A percentile compares a stretch with the other conserved stretches of the same genome.
phyloP scores from a whole-genome alignment of 306 rosid species.

The Carpinus fangiana region DNA sequence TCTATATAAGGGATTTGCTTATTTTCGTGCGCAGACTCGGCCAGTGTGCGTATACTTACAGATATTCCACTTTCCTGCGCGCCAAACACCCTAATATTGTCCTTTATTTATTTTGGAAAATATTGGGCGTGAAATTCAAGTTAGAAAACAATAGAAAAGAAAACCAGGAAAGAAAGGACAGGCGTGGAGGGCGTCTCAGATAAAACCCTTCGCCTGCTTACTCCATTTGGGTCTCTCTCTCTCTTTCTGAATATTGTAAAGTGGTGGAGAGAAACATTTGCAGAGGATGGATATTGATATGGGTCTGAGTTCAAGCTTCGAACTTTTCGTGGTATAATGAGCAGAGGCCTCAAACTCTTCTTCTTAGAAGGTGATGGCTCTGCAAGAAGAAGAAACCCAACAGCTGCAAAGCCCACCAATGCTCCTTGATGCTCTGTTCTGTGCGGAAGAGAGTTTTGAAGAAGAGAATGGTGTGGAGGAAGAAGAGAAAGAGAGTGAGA shows the following conservation, averaged over 20 bases:
- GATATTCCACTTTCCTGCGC: constrained; percentile 33
- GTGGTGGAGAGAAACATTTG: constrained; percentile 34
- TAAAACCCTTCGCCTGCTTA: constrained; percentile 46
- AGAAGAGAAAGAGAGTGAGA: constrained; percentile 37
- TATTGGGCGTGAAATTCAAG: not conserved
- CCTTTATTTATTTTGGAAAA: not conserved
- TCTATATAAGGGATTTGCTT: not conserved
- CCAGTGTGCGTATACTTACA: constrained; percentile 27
- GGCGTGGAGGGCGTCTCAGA: constrained; percentile 63
- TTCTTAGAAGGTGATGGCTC: constrained; percentile 65
- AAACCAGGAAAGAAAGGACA: constrained; percentile 34
- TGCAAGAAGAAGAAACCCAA: constrained; percentile 34
- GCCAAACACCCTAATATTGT: constrained; percentile 28
- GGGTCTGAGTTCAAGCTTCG: constrained; percentile 33
- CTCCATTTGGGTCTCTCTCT: constrained; percentile 33
- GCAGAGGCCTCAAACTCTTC: constrained; percentile 34
- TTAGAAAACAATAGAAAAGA: not conserved
- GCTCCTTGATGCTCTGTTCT: constrained; percentile 60
- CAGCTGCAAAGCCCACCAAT: constrained; percentile 45
- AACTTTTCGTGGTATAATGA: constrained; percentile 31
- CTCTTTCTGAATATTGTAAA: constrained; percentile 21
- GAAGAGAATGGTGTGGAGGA: constrained; percentile 37
- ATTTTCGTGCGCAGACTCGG: constrained; percentile 20
- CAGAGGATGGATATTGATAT: constrained; percentile 49
- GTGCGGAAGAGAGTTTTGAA: constrained; percentile 57